Evolutionary conservation across 345 rosid species (phyloP).

Genomic region (Camelina sativa): DNA sequence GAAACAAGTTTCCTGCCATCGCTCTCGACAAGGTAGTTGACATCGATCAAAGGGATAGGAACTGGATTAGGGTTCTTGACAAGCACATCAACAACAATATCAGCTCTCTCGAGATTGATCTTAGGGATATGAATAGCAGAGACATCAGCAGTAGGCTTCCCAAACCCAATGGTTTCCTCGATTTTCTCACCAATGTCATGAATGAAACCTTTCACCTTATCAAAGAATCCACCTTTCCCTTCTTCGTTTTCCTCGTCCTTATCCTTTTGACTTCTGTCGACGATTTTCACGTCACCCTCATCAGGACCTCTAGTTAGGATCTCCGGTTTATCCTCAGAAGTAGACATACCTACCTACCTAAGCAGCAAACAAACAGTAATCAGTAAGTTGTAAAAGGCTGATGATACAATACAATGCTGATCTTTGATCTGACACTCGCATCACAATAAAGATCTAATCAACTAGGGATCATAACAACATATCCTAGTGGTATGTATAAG

Average conservation of each 20-base stretch:
- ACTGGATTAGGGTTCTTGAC: constrained; percentile 91
- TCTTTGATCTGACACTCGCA: too few species aligned
- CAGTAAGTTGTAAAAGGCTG: too few species aligned
- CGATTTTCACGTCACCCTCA: constrained; percentile 49
- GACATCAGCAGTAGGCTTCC: constrained; percentile 97
- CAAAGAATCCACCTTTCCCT: constrained; percentile 79
- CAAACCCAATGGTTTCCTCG: constrained; percentile 86
- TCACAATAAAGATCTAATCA: too few species aligned
- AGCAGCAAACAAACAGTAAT: neutral
- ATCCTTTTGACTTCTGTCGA: constrained; percentile 58
- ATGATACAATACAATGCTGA: too few species aligned
- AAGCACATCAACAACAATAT: constrained; percentile 82
- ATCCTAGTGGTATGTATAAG: neutral
- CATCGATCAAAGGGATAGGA: constrained; percentile 87
- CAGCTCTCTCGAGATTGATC: constrained; percentile 86
- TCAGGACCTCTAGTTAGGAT: constrained; percentile 55
- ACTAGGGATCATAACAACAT: neutral
- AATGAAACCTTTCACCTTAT: constrained; percentile 90
- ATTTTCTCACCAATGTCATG: constrained; percentile 94
- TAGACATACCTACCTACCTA: constrained; percentile 63
- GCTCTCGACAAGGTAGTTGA: constrained; percentile 82
- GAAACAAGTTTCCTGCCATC: constrained; percentile 90
- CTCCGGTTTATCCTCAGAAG: constrained; percentile 52
- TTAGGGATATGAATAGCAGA: constrained; percentile 72
- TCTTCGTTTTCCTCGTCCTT: constrained; percentile 65